Base-by-base conservation (phyloP, 2,329 filamentous ascomycete genomes). In the Alternaria arbusti region DNA sequence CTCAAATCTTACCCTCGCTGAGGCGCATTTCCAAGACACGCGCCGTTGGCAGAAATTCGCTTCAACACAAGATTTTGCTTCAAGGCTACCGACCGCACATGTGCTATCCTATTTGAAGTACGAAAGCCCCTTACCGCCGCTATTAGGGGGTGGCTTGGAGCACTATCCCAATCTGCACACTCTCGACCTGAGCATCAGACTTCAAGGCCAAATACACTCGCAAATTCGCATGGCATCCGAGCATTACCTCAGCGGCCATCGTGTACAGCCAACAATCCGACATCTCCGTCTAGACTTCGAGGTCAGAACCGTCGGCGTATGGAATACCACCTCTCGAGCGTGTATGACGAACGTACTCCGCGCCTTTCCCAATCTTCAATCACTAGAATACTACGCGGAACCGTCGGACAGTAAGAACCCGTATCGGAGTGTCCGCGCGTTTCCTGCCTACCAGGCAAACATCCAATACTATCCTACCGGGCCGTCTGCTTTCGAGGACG, bases 201-300 rank as follows among this genome's bases (percentile, higher is more conserved):
- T 63, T 7, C 30, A 30, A 26, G 26, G 15, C 13, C 17, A 12
- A 3, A 17, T 17, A n/a, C 12, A 15, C 5, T 22, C 22, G 10
- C n/a, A n/a, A 9, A 20, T 62, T 17, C 28, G 43, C 15, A 6
- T 7, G 6, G 7, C 7, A 13, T 45, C 49, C 12, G 60, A 59
- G 9, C 22, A 12, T 5, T 54, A 32, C 15, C 20, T 45, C 9
- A 13, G 5, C 36, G 11, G 22, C 6, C 28, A 3, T 10, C 1
- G 13, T 6, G 25, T 25, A 23, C 22, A 47, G 8, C n/a, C 57
- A 4, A 23, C 17, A 3, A 63, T 70, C 32, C 60, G 49, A 10
- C 59, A 66, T 17, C 40, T 70, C 5, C 66, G 66, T 52, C 56
- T 70, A 15, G 66, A 68, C 23, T 70, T 66, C 12, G 57, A 68